Conservation (phyloP, 331 rosid species). For the Quercus tomentella region DNA sequence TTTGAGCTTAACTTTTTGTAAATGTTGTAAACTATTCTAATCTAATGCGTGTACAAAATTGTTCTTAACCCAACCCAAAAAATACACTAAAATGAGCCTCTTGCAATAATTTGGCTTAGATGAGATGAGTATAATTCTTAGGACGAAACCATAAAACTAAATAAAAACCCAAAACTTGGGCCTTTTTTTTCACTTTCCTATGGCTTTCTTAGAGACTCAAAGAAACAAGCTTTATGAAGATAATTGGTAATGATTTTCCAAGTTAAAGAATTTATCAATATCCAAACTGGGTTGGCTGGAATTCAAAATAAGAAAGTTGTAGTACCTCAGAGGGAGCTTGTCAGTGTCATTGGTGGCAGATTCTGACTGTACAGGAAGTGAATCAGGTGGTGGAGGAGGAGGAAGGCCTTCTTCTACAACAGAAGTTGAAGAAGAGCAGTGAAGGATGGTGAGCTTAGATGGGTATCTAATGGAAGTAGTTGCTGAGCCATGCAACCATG, state of each 20-base stretch:
- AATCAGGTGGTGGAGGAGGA: constrained; percentile 46
- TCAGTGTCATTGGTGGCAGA: constrained; percentile 17
- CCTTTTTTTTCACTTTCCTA: too few relatives aligned
- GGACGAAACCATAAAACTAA: too few relatives aligned
- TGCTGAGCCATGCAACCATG: constrained; percentile 19
- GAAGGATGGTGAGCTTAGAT: constrained; percentile 22
- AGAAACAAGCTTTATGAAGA: too few relatives aligned
- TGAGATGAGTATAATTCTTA: too few relatives aligned
- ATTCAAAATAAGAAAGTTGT: background rate
- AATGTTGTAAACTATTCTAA: background rate
- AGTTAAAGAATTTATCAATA: background rate
- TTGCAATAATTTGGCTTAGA: too few relatives aligned
- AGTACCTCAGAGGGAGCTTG: constrained; percentile 44
- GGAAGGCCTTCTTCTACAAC: constrained; percentile 37
- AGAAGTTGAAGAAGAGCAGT: constrained; percentile 44
- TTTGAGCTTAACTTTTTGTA: background rate
- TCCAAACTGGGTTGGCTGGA: background rate
- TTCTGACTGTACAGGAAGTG: constrained; percentile 27
- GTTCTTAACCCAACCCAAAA: background rate
- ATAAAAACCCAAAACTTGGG: too few relatives aligned
- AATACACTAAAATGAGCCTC: too few relatives aligned
- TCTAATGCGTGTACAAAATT: background rate
- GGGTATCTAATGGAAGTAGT: constrained; percentile 23
- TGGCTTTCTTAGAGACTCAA: too few relatives aligned
- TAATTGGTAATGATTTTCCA: too few relatives aligned